Base-by-base conservation (phyloP, 768 basidiomycete genomes). In the Lactarius deliciosus region DNA sequence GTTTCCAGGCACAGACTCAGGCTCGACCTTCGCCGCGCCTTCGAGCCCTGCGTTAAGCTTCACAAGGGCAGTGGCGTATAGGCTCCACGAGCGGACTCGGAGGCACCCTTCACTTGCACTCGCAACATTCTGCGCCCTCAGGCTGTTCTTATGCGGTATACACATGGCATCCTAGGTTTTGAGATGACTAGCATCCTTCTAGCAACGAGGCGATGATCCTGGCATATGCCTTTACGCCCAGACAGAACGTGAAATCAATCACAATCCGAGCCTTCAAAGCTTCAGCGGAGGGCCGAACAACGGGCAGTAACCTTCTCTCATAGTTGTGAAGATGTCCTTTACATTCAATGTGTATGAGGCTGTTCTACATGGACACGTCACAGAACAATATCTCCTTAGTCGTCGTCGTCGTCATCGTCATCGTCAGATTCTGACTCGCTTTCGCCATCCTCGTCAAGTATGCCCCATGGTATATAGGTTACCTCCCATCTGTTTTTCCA, bases 391-490 rank as follows among this genome's bases (percentile, higher is more conserved):
- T 59, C 25, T 28, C 50, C 36, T 30, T 50, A 16, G 5, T 47
- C 43, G 5, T 63, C 43, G 22, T 34, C 25, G 1, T 56, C 59
- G 13, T 43, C 58, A 9, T 50, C 34, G 32, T 57, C 41, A 34
- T 36, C 22, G 11, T 50, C 56, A 4, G 38, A 47, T 16, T 63
- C 65, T 32, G 65, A 47, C 25, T 66, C 65, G 10, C 55, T 54
- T n/a, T 18, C 8, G 22, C 62, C 61, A 22, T 67, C 66, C 1
- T 67, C 66, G n/a, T 67, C 45, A 22, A 67, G 57, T 36, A 59
- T 22, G 13, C 59, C 50, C 66, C 66, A 63, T 2, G 66, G 66
- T 22, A 63, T 50, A 22, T 60, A 57, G 5, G 66, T 25, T 11
- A 63, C 62, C 20, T 36, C 40, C 66, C 66, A 67, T 28, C 66